Base-by-base conservation (phyloP, 305 asterid species). In the Salvia sclarea region DNA sequence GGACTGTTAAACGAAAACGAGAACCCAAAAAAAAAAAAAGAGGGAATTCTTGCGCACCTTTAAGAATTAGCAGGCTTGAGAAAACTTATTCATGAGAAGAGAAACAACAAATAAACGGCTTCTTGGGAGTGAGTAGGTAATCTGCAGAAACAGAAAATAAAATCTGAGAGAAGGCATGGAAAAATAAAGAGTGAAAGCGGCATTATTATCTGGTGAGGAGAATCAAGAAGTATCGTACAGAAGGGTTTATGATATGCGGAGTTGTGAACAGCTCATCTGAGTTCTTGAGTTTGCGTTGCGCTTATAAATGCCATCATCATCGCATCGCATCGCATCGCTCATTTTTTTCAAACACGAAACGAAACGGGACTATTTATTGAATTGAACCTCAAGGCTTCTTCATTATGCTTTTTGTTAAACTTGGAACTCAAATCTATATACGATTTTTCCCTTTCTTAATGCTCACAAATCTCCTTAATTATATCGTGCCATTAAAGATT, bases 181-280 rank as follows among this genome's bases (percentile, higher is more conserved):
- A 5, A 50, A 24, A 64, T n/a, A n/a, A n/a, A n/a, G n/a, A 24
- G 3, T 14, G 48, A 69, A n/a, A 49, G 4, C 56, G 16, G 74
- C 50, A 59, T 25, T 52, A n/a, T n/a, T n/a, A n/a, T n/a, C n/a
- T n/a, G n/a, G n/a, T n/a, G n/a, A n/a, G n/a, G n/a, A n/a, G n/a
- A n/a, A n/a, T n/a, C n/a, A n/a, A n/a, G n/a, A n/a, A n/a, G n/a
- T n/a, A n/a, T n/a, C n/a, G n/a, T n/a, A n/a, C n/a, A n/a, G n/a
- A n/a, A n/a, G n/a, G n/a, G n/a, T n/a, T n/a, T n/a, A n/a, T n/a
- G n/a, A n/a, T n/a, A n/a, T n/a, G n/a, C n/a, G 64, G 82, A 82
- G 88, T 83, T 84, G 89, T 49, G 68, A 66, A 80, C 84, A 81
- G 87, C 90, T 80, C 75, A 74, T 52, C 70, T 50, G 8, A 31